Evolutionary conservation across 176 grass and related monocot genomes (phyloP).

Genomic region (Thalia dealbata): DNA sequence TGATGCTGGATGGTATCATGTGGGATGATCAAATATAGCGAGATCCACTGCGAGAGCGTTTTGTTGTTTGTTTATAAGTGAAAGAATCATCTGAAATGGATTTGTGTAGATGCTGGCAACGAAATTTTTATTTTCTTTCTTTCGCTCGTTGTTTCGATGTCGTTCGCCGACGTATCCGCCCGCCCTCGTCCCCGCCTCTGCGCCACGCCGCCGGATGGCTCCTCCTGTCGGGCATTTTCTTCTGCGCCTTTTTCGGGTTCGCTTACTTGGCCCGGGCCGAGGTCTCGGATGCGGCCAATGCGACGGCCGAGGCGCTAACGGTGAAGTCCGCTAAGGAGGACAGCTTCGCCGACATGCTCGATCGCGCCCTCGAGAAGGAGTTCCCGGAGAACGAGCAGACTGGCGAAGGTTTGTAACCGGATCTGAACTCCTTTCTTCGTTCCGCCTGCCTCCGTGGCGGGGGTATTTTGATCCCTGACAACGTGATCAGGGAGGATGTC

Average conservation of each 20-base stretch:
- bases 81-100: neutral
- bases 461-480: too few relatives aligned
- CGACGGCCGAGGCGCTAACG: neutral
- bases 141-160: conserved; percentile 18
- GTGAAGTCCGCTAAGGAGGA: conserved; percentile 25
- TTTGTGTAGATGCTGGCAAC: neutral
- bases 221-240: neutral
- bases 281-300: conserved; percentile 2
- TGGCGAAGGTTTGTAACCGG: conserved; percentile 61
- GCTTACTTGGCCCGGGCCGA: neutral
- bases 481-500: too few relatives aligned
- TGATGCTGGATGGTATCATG: neutral
- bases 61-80: neutral
- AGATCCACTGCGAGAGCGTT: neutral
- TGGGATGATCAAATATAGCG: neutral
- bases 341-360: conserved; percentile 91
- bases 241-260: neutral
- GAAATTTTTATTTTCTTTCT: neutral
- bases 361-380: conserved; percentile 96
- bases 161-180: conserved; percentile 11
- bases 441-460: too few relatives aligned
- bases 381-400: conserved; percentile 92
- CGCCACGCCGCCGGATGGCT: neutral
- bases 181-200: neutral
- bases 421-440: conserved; percentile 21